Evolutionary conservation across 257 asterid species (phyloP), one percentile per base, ranked within the genome.

Genomic region (Solanum clarkiae): DNA sequence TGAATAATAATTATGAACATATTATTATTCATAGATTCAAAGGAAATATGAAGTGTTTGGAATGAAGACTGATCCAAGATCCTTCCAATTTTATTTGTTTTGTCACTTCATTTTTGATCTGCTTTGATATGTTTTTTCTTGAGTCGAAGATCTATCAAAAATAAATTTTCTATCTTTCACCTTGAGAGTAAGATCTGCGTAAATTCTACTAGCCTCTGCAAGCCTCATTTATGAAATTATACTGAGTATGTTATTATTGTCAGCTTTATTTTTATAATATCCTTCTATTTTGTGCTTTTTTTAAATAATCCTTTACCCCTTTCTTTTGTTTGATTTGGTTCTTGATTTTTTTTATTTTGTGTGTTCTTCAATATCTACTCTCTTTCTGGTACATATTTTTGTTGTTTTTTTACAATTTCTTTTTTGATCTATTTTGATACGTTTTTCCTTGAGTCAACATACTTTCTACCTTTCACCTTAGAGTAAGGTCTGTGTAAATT

Each of bases 41-140:
- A 79, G 83, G 62, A 80, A 86, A 84, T 89, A 86, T 86, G 86
- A 85, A 93, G 95, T 54, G 97, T 94, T 88, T 85, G 98, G 95
- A 94, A 90, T 92, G 98, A 84, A 93, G 98, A 88, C 94, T 93
- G 98, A 87, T 89, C 91, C 92, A 89, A 91, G 91, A 89, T 91
- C 87, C 59, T 47, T 26, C 74, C 57, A 74, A 45, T 74, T 9
- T 65, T 65, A 6, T 63, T 8, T 49, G 42, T 84, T 54, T 17
- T 14, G 8, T 44, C 20, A 44, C 26, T 45, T 60, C 18, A 36
- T n/a, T 44, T 53, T 29, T 0, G 13, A 57, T 59, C 65, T 59
- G 10, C 3, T 59, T 9, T 59, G 0, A 20, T 20, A 9, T 59
- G 10, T 18, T 8, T 57, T 57, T 20, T 10, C 10, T 59, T 59